phyloP scores from a whole-genome alignment of 345 rosid genomes.

The Eucalyptus viminalis region DNA sequence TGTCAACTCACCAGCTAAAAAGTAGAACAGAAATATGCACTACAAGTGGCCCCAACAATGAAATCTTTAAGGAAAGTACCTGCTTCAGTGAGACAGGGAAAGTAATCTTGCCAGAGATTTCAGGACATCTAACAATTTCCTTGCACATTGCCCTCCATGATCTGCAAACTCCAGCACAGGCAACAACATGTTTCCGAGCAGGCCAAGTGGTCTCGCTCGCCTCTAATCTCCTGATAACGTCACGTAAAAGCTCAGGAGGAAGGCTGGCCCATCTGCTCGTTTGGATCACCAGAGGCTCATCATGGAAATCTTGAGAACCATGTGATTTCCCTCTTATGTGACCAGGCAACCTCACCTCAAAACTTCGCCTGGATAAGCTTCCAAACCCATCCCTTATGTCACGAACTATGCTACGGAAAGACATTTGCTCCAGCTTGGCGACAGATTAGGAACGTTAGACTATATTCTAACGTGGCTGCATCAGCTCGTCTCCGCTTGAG shows the following conservation, averaged over 20 bases:
- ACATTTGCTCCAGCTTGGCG: conserved; percentile 31
- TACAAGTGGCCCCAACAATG: not conserved
- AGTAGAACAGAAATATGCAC: not conserved
- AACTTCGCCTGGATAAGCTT: conserved; percentile 81
- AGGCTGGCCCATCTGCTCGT: conserved; percentile 79
- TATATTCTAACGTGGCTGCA: not conserved
- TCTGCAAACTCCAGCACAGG: conserved; percentile 91
- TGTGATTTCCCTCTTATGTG: conserved; percentile 63
- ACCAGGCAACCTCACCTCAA: conserved; percentile 70
- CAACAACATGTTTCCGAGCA: conserved; percentile 78
- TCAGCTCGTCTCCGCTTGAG: not conserved
- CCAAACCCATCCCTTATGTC: conserved; percentile 91
- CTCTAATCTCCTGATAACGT: conserved; percentile 87
- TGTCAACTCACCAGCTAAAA: not conserved
- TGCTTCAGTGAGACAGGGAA: conserved; percentile 90
- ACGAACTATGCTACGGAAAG: conserved; percentile 84
- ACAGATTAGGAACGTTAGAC: not conserved
- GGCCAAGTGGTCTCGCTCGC: conserved; percentile 87
- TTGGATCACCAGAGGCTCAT: conserved; percentile 42
- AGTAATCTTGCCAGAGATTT: conserved; percentile 79
- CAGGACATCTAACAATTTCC: conserved; percentile 76
- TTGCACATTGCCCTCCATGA: conserved; percentile 95
- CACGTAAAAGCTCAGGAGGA: conserved; percentile 80
- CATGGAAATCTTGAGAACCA: conserved; percentile 61
- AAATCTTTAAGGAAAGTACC: conserved; percentile 17